phyloP scores from a whole-genome alignment of 352 stramenopile species.

The Poterioochromonas sp. region DNA sequence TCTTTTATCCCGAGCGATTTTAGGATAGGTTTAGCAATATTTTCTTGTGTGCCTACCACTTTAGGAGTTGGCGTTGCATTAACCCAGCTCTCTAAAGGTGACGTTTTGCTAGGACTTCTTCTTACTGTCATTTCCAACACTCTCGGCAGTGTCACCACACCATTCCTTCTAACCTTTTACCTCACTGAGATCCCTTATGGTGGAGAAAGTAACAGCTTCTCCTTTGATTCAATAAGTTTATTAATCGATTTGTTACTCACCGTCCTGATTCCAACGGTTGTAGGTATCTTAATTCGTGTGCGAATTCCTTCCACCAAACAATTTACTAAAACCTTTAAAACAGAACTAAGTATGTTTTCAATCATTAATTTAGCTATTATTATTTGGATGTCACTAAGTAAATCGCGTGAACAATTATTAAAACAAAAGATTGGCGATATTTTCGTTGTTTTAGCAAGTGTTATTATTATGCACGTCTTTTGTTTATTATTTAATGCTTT shows the following conservation, averaged over 20 bases:
- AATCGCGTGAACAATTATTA: not conserved
- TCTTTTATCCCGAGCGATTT: not conserved
- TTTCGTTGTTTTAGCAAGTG: not conserved
- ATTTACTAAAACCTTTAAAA: not conserved
- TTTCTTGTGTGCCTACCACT: not conserved
- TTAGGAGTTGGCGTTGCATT: not conserved
- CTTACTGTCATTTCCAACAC: conserved; percentile 51
- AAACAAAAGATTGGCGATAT: not conserved
- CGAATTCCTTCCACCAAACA: not conserved
- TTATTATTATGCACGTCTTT: not conserved
- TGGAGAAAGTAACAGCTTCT: not conserved
- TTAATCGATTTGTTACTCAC: not conserved
- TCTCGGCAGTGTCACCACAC: conserved; percentile 47
- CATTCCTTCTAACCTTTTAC: conserved; percentile 44
- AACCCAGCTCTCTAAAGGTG: conserved; percentile 45
- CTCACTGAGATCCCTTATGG: not conserved
- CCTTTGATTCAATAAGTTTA: not conserved
- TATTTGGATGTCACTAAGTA: conserved; percentile 9
- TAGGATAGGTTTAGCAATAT: not conserved
- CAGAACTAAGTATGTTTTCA: not conserved
- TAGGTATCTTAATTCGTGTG: not conserved
- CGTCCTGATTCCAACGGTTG: not conserved
- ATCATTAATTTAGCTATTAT: not conserved
- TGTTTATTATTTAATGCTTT: not conserved
- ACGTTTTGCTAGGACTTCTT: conserved; percentile 48